These are phyloP conservation scores for Solanum appendiculatum DNA, from an alignment of 257 asterid genomes.

Conservation along the genomic window DNA sequence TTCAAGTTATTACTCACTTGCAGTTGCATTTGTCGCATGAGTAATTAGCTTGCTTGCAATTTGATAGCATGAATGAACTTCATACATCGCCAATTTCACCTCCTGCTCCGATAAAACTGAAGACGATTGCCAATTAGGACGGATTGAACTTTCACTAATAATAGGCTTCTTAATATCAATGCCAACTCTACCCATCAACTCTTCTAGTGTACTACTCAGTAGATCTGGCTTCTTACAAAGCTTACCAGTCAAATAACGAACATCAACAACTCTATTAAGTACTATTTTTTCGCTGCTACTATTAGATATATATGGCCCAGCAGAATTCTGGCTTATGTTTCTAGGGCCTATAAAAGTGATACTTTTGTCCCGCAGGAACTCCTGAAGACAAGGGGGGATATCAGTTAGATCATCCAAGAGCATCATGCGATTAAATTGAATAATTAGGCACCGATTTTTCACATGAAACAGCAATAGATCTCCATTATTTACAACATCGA, in stretches of 20 bases:
- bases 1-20: background rate
- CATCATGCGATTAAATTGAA: background rate
- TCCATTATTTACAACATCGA: background rate
- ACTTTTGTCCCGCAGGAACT: background rate
- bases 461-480: background rate
- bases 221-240: background rate
- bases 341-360: background rate
- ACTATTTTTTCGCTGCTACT: rapidly evolving
- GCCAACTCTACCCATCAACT: background rate
- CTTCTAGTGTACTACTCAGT: background rate
- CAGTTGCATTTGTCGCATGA: background rate
- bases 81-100: background rate
- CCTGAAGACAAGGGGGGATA: background rate
- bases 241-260: background rate
- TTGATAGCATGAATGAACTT: background rate
- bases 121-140: background rate
- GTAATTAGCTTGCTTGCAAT: background rate
- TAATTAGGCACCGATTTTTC: background rate
- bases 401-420: background rate
- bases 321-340: background rate
- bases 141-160: background rate
- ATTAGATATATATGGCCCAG: background rate
- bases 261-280: background rate
- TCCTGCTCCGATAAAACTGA: background rate
- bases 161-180: background rate